Evolutionary conservation across 306 rosid species (phyloP).

Genomic region (Amphicarpaea edgeworthii): DNA sequence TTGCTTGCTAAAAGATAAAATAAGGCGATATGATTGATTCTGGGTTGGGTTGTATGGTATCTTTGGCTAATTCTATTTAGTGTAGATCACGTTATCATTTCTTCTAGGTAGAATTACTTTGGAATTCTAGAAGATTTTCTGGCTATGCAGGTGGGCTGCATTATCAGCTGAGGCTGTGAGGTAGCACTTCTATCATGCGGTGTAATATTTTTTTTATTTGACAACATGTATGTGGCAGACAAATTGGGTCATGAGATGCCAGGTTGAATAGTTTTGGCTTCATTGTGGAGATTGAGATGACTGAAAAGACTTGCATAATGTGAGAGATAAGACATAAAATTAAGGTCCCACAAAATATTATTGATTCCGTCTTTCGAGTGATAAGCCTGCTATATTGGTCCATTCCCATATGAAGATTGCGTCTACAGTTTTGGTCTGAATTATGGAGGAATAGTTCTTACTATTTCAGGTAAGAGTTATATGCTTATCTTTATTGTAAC

Average conservation of each 20-base stretch:
- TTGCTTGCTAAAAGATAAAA: slow-evolving; percentile 35
- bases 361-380: slow-evolving; percentile 33
- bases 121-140: slow-evolving; percentile 33
- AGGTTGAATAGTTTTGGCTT: slow-evolving; percentile 49
- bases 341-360: slow-evolving; percentile 40
- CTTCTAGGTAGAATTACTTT: slow-evolving; percentile 21
- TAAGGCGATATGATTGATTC: background rate
- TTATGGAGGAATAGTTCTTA: slow-evolving; percentile 43
- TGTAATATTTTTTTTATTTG: slow-evolving; percentile 30
- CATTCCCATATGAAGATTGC: slow-evolving; percentile 41
- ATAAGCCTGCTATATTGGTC: slow-evolving; percentile 38
- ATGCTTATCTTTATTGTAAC: slow-evolving; percentile 18
- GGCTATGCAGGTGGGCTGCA: slow-evolving; percentile 41
- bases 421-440: slow-evolving; percentile 36
- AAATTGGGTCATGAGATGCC: slow-evolving; percentile 51
- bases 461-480: slow-evolving; percentile 38
- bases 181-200: slow-evolving; percentile 34
- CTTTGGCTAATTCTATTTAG: slow-evolving; percentile 21
- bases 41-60: slow-evolving; percentile 14
- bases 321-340: slow-evolving; percentile 32
- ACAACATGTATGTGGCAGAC: slow-evolving; percentile 54
- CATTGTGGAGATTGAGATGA: slow-evolving; percentile 42
- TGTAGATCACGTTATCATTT: slow-evolving; percentile 24
- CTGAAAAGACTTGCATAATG: slow-evolving; percentile 50
- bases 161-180: slow-evolving; percentile 44